phyloP scores from a whole-genome alignment of 306 rosid genomes.

The Alnus glutinosa region DNA sequence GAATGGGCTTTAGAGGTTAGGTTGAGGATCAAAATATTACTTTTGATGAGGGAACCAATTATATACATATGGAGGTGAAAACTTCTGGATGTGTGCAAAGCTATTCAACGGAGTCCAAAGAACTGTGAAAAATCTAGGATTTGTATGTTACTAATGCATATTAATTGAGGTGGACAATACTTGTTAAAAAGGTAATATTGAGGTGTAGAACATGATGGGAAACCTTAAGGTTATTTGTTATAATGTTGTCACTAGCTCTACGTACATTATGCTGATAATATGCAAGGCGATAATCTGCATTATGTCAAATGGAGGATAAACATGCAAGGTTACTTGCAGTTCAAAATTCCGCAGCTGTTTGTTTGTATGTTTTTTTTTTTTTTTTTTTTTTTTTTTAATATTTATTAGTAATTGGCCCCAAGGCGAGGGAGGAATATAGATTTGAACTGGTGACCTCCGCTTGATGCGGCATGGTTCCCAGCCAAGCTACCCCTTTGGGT shows the following conservation, averaged over 20 bases:
- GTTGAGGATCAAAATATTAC: conserved; percentile 16
- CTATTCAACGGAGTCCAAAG: neutral
- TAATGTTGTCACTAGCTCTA: neutral
- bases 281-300: neutral
- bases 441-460: too few relatives aligned
- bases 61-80: conserved; percentile 5
- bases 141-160: neutral
- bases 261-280: neutral
- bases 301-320: neutral
- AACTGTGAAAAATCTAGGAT: neutral
- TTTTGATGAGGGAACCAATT: neutral
- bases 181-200: too few relatives aligned
- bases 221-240: too few relatives aligned
- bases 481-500: too few relatives aligned
- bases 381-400: too few relatives aligned
- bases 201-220: too few relatives aligned
- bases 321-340: too few relatives aligned
- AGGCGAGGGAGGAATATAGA: too few relatives aligned
- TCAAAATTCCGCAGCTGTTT: too few relatives aligned
- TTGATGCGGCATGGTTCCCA: too few relatives aligned
- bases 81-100: conserved; percentile 9
- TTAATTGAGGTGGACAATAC: neutral
- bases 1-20: neutral
- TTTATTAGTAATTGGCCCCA: too few relatives aligned
- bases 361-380: too few relatives aligned